These are phyloP conservation scores for Brassica rapa DNA, from an alignment of 345 rosid genomes.

Conservation along the genomic window DNA sequence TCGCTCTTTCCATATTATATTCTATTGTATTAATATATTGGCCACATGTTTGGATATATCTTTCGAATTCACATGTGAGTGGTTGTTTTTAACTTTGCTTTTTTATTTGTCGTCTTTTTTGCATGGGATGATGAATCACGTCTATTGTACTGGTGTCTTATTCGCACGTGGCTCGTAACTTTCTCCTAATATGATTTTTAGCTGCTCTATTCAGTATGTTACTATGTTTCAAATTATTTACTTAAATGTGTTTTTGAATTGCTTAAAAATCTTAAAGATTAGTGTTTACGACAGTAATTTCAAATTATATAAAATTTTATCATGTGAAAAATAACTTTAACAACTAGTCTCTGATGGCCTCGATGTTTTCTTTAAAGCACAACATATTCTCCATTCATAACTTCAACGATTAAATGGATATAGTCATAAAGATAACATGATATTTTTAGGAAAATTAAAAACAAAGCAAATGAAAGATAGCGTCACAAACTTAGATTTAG, in stretches of 20 bases:
- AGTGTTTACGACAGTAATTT: not conserved
- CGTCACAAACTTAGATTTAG: no score
- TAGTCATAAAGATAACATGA: no score
- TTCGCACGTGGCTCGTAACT: conserved; percentile 19
- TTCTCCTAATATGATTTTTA: not conserved
- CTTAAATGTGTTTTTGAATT: not conserved
- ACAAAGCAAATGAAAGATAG: no score
- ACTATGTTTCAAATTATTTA: not conserved
- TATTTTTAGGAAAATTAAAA: no score
- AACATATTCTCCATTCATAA: no score
- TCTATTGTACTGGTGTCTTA: conserved; percentile 21
- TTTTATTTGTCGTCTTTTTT: conserved; percentile 22
- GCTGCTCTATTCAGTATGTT: not conserved
- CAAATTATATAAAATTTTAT: not conserved
- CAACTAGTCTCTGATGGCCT: not conserved
- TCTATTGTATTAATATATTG: no score
- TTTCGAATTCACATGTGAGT: conserved; percentile 25
- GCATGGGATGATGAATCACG: conserved; percentile 33
- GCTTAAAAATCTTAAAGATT: not conserved
- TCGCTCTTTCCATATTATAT: no score
- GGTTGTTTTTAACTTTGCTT: conserved; percentile 15
- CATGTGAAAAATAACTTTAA: not conserved
- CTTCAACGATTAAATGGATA: no score
- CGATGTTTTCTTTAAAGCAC: not conserved
- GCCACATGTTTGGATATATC: not conserved